Percentiles rank a stretch among this genome's conserved stretches.
Conservation (phyloP, 805 yeast species). For the Candida sithepensis region DNA sequence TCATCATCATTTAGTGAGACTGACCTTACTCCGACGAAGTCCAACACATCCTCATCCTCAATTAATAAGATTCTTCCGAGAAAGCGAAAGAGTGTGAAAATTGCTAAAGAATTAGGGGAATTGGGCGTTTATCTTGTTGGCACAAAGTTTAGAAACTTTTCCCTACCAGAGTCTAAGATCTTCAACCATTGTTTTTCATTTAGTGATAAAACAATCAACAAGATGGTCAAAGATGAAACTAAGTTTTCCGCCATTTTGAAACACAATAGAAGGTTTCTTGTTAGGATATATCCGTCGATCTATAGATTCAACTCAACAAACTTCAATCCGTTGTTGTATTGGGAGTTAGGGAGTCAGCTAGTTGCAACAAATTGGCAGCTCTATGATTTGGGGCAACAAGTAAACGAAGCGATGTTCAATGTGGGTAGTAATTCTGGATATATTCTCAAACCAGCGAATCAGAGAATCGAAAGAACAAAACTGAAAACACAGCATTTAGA, state of each 20-base stretch:
- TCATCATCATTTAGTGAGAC: slow-evolving; percentile 32
- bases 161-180: slow-evolving; percentile 81
- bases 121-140: slow-evolving; percentile 77
- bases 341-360: slow-evolving; percentile 89
- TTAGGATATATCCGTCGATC: slow-evolving; percentile 86
- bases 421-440: slow-evolving; percentile 64
- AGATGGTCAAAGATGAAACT: slow-evolving; percentile 59
- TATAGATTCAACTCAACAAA: slow-evolving; percentile 75
- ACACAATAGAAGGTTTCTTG: slow-evolving; percentile 71
- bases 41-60: slow-evolving; percentile 8
- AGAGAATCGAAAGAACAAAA: slow-evolving; percentile 13
- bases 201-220: slow-evolving; percentile 64
- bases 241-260: slow-evolving; percentile 57
- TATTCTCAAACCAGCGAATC: slow-evolving; percentile 61
- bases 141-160: slow-evolving; percentile 71
- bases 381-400: slow-evolving; percentile 81
- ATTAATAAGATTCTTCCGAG: slow-evolving; percentile 22
- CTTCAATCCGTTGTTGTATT: slow-evolving; percentile 72
- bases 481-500: slow-evolving; percentile 14
- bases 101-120: slow-evolving; percentile 44
- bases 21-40: slow-evolving; percentile 6
- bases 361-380: slow-evolving; percentile 98
- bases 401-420: slow-evolving; percentile 80
- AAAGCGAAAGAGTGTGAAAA: slow-evolving; percentile 19
- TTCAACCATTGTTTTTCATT: slow-evolving; percentile 82